Evolutionary conservation across 768 basidiomycete genomes (phyloP), one percentile per base, ranked within the genome.

Genomic region (Boletus rubescentipes): DNA sequence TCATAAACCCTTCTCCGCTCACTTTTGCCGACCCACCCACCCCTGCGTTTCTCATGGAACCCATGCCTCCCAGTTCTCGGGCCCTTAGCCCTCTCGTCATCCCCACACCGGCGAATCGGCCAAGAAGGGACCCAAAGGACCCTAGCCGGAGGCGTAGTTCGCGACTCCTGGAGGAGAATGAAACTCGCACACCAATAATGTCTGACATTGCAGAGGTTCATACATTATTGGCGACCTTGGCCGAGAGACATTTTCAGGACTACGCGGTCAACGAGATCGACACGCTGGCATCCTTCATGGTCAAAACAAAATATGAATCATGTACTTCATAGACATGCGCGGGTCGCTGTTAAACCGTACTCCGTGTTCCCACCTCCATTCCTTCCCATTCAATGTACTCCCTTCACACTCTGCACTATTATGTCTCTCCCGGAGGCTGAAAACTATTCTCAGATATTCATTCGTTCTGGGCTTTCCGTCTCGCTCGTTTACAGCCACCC

Each of bases 221-320:
- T 54, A 74, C 67, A 0, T 77, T 87, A 40, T 71, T 93, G 32
- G 90, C 90, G 3, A 72, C 74, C 9, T 77, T 93, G 37, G 89
- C 84, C 2, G 86, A 90, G 62, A 77, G 77, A 49, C 91, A 93
- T 69, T 92, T 90, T 67, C 76, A 80, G 52, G 83, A 86, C 36
- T 74, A 82, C 53, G 62, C 71, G 12, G 70, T 78, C 16, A 85
- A 86, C 68, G 91, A 93, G 69, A 84, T 89, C 43, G 91, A 92
- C 55, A 87, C 85, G n/a, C 73, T 92, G 37, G 87, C 88, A 18
- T 80, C 84, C 30, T 91, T 92, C 61, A 87, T 91, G 87, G 80
- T 91, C 46, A 88, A 86, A 69, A 78, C 70, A 7, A 84, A 82
- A 68, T 73, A 74, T 53, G 83, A 81, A 70, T 63, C 47, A 59